phyloP scores from a whole-genome alignment of 768 basidiomycete species.

The Rhodotorula toruloides region DNA sequence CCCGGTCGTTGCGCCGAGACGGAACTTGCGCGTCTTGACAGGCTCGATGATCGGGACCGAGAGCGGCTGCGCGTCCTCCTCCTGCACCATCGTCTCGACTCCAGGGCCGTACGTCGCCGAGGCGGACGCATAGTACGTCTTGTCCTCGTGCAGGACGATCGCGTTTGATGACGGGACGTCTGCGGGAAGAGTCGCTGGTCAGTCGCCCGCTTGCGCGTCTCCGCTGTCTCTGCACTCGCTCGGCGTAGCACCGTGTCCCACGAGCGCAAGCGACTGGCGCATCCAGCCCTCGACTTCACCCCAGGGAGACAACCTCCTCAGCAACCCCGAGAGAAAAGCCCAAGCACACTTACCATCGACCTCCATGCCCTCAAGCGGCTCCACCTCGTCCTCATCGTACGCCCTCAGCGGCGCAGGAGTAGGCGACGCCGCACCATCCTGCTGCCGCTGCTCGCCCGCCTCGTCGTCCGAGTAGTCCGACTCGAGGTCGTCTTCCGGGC shows the following conservation, averaged over 20 bases:
- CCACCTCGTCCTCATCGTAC: conserved; percentile 47
- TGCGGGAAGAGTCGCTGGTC: conserved; percentile 42
- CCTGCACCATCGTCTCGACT: conserved; percentile 94
- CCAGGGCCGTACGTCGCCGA: conserved; percentile 84
- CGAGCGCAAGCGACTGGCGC: no score
- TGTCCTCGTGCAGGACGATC: conserved; percentile 84
- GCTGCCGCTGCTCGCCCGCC: conserved; percentile 50
- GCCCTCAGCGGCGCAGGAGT: conserved; percentile 43
- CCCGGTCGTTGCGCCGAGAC: conserved; percentile 73
- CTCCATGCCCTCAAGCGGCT: conserved; percentile 69
- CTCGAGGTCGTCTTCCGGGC: conserved; percentile 68
- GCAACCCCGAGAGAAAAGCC: neutral
- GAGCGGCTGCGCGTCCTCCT: conserved; percentile 93
- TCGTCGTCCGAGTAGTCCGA: conserved; percentile 57
- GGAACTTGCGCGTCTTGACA: conserved; percentile 89
- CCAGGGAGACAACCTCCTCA: no score
- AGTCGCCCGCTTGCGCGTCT: no score
- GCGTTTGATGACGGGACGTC: conserved; percentile 63
- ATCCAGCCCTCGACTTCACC: conserved; percentile 10
- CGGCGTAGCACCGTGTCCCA: no score
- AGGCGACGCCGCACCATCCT: conserved; percentile 55
- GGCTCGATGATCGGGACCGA: conserved; percentile 93
- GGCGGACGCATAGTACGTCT: conserved; percentile 94
- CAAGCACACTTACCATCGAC: conserved; percentile 62
- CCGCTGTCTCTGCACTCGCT: no score